Evolutionary conservation across 2,329 filamentous ascomycete species (phyloP).

Genomic region (Zopfia rhizophila): DNA sequence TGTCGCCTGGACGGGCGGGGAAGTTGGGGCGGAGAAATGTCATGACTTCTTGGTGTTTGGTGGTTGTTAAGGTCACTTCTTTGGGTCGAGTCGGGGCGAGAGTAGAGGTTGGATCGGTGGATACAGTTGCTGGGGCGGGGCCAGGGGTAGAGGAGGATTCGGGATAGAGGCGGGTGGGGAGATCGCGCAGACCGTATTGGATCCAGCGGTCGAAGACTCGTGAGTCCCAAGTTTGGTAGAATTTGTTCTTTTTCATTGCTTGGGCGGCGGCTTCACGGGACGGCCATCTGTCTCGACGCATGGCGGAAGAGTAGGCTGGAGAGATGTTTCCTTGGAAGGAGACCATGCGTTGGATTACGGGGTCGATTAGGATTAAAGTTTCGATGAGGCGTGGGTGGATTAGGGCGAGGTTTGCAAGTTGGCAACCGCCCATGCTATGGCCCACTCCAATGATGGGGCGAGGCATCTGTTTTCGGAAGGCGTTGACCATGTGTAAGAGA

Average conservation of each 20-base stretch:
- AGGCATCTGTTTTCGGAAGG: slow-evolving; percentile 81
- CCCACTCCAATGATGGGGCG: slow-evolving; percentile 85
- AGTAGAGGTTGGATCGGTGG: slow-evolving; percentile 32
- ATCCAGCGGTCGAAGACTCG: slow-evolving; percentile 81
- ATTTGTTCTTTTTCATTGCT: slow-evolving; percentile 74
- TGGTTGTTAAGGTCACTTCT: slow-evolving; percentile 78
- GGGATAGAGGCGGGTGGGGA: slow-evolving; percentile 72
- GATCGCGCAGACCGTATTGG: slow-evolving; percentile 76
- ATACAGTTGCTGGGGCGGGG: slow-evolving; percentile 25
- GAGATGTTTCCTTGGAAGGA: slow-evolving; percentile 53
- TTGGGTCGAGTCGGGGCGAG: slow-evolving; percentile 40
- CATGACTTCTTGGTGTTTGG: slow-evolving; percentile 88
- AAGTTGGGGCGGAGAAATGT: slow-evolving; percentile 75
- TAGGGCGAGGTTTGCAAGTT: slow-evolving; percentile 76
- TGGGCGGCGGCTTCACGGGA: slow-evolving; percentile 74
- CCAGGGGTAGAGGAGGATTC: slow-evolving; percentile 30
- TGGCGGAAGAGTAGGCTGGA: slow-evolving; percentile 71
- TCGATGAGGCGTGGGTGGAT: slow-evolving; percentile 84
- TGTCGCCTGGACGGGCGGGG: slow-evolving; percentile 54
- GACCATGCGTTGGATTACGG: slow-evolving; percentile 71
- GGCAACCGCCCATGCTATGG: slow-evolving; percentile 86
- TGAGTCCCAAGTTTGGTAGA: slow-evolving; percentile 85
- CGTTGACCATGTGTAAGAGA: slow-evolving; percentile 84
- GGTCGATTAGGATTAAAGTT: slow-evolving; percentile 82
- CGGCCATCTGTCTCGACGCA: slow-evolving; percentile 84